Evolutionary conservation across 2,329 filamentous ascomycete genomes (phyloP).

Genomic region (Tricladium varicosporioides): DNA sequence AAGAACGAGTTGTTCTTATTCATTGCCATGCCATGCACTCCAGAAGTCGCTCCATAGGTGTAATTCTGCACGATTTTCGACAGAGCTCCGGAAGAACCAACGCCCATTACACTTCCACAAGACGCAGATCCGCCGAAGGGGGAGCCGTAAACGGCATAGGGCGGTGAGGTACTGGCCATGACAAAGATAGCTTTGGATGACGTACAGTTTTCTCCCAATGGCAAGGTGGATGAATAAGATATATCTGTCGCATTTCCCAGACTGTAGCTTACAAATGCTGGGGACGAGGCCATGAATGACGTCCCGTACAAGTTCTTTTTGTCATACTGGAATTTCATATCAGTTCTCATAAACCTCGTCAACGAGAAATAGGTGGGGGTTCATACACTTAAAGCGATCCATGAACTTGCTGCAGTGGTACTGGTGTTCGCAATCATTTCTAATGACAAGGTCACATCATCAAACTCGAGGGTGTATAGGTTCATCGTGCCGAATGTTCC

Average conservation of each 20-base stretch:
- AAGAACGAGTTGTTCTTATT: conserved; percentile 43
- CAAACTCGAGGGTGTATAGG: conserved; percentile 35
- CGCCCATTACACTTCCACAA: conserved; percentile 39
- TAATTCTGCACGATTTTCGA: conserved; percentile 44
- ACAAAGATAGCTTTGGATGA: conserved; percentile 28
- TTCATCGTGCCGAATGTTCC: conserved; percentile 32
- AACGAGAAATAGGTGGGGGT: too few species aligned
- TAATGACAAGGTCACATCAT: conserved; percentile 28
- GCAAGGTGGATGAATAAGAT: conserved; percentile 18
- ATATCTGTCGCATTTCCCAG: conserved; percentile 25
- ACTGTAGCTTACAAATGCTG: conserved; percentile 31
- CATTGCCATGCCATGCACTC: conserved; percentile 48
- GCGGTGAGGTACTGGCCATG: conserved; percentile 19
- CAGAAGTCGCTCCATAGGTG: conserved; percentile 42
- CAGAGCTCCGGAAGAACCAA: conserved; percentile 40
- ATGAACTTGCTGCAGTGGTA: conserved; percentile 26
- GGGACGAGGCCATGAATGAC: conserved; percentile 19
- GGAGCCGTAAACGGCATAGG: conserved; percentile 32
- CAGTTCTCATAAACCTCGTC: too few species aligned
- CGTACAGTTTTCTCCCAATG: conserved; percentile 19
- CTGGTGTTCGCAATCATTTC: conserved; percentile 24
- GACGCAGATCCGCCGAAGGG: conserved; percentile 29
- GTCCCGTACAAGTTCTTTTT: conserved; percentile 34
- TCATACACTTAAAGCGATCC: conserved; percentile 35
- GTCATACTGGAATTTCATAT: too few species aligned